Percentiles rank a stretch among this genome's conserved stretches.
phyloP scores from a whole-genome alignment of 31 red algal species.

The Endocladia muricata region DNA sequence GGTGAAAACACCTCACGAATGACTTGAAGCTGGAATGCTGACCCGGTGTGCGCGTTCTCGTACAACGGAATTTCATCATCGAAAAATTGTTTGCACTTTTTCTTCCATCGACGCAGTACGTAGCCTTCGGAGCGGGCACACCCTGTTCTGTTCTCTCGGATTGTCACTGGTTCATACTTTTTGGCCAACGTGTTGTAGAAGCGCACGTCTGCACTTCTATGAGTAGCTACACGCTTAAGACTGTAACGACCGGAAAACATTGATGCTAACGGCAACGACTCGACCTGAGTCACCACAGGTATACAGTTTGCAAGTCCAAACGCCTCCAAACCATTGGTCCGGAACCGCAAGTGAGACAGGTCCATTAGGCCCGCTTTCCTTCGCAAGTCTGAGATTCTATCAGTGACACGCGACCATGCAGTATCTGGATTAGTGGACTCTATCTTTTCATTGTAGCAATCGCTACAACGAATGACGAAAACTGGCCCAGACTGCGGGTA shows the following conservation, averaged over 20 bases:
- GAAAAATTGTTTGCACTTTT: background rate
- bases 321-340: constrained; percentile 34
- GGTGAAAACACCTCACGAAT: constrained; percentile 28
- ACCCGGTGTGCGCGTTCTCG: constrained; percentile 16
- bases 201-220: constrained; percentile 21
- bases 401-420: constrained; percentile 21
- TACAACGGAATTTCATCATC: constrained; percentile 1
- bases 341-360: constrained; percentile 1
- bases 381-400: constrained; percentile 11
- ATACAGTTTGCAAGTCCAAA: constrained; percentile 45
- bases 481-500: constrained; percentile 25
- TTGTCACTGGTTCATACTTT: constrained; percentile 8
- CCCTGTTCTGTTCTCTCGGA: constrained; percentile 1
- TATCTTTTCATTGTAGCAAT: constrained; percentile 10
- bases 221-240: constrained; percentile 40
- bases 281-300: constrained; percentile 35
- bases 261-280: constrained; percentile 37
- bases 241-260: constrained; percentile 42
- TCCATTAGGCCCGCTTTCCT: constrained; percentile 2
- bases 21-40: constrained; percentile 49
- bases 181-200: constrained; percentile 48
- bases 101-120: background rate
- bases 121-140: constrained; percentile 33
- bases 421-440: constrained; percentile 23
- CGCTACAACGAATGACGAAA: constrained; percentile 45